A percentile compares a stretch with the other conserved stretches of the same genome.
These are phyloP conservation scores for Picea mariana DNA, from an alignment of 83 land plant genomes.

Conservation along the genomic window DNA sequence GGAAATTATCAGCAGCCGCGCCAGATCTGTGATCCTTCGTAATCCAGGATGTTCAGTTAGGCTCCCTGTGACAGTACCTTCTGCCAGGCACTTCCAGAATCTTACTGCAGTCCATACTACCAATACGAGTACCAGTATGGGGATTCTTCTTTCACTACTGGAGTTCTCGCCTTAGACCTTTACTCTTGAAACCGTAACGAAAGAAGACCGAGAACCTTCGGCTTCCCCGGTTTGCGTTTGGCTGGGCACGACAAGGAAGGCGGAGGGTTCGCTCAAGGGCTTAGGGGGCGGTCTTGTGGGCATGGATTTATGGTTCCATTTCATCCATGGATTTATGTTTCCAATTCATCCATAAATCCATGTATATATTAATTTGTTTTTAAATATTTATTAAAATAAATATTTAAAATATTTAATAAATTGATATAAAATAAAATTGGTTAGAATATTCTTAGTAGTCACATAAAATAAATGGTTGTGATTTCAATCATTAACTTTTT, in stretches of 20 bases:
- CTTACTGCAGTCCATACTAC: neutral
- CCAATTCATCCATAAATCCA: too few relatives aligned
- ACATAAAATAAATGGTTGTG: too few relatives aligned
- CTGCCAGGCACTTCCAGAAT: too few relatives aligned
- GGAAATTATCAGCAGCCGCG: neutral
- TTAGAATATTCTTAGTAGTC: too few relatives aligned
- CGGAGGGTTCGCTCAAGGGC: constrained; percentile 18
- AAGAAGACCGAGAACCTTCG: neutral
- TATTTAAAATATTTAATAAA: too few relatives aligned
- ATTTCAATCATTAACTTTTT: too few relatives aligned
- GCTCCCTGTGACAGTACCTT: neutral
- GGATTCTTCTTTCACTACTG: constrained; percentile 28
- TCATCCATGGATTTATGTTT: too few relatives aligned
- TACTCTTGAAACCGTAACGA: constrained; percentile 6
- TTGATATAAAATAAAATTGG: too few relatives aligned
- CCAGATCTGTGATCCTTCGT: neutral
- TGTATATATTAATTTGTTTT: too few relatives aligned
- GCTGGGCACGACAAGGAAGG: constrained; percentile 33
- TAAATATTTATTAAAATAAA: too few relatives aligned
- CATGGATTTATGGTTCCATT: too few relatives aligned
- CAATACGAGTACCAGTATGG: constrained; percentile 19
- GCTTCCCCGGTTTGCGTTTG: constrained; percentile 20
- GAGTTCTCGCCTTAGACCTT: constrained; percentile 37
- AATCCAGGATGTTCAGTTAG: neutral
- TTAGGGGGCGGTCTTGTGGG: constrained; percentile 36